Percentiles rank a stretch among this genome's conserved stretches.
Evolutionary conservation across 306 rosid genomes (phyloP).

Genomic region (Castanea mollissima): DNA sequence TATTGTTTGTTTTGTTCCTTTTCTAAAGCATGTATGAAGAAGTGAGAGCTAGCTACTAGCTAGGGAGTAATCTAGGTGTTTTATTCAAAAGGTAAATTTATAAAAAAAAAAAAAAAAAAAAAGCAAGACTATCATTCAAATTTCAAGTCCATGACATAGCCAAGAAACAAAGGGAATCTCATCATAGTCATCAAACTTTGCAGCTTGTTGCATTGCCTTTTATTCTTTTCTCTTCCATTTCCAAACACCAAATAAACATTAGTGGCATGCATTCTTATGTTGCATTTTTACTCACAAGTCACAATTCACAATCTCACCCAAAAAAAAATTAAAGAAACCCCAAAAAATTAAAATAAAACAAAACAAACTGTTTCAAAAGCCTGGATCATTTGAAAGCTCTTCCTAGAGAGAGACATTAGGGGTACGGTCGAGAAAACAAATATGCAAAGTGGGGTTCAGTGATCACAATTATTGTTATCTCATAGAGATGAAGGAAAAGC

Average conservation of each 20-base stretch:
- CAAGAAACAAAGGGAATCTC: conserved; percentile 28
- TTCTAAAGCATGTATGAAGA: not conserved
- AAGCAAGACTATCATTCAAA: conserved; percentile 34
- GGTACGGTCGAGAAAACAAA: not conserved
- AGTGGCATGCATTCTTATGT: conserved; percentile 33
- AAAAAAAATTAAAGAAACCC: conserved; percentile 9
- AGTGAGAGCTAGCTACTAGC: not conserved
- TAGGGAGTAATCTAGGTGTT: not conserved
- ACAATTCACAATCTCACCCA: conserved; percentile 44
- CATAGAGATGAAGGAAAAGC: conserved; percentile 74
- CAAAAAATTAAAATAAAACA: conserved; percentile 26
- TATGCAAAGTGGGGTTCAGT: conserved; percentile 6
- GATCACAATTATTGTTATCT: conserved; percentile 30
- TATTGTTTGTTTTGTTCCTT: not conserved
- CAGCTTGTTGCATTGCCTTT: conserved; percentile 40
- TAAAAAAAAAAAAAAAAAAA: conserved; percentile 17
- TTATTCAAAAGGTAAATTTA: not conserved
- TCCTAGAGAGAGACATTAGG: conserved; percentile 19
- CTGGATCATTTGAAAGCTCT: conserved; percentile 40
- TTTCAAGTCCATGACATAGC: conserved; percentile 22
- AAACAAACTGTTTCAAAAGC: conserved; percentile 40
- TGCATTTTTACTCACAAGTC: conserved; percentile 31
- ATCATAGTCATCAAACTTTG: conserved; percentile 37
- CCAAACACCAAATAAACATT: conserved; percentile 51
- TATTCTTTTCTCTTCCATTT: conserved; percentile 34